phyloP scores from a whole-genome alignment of 2,329 filamentous ascomycete species.

The Fusarium irregulare region DNA sequence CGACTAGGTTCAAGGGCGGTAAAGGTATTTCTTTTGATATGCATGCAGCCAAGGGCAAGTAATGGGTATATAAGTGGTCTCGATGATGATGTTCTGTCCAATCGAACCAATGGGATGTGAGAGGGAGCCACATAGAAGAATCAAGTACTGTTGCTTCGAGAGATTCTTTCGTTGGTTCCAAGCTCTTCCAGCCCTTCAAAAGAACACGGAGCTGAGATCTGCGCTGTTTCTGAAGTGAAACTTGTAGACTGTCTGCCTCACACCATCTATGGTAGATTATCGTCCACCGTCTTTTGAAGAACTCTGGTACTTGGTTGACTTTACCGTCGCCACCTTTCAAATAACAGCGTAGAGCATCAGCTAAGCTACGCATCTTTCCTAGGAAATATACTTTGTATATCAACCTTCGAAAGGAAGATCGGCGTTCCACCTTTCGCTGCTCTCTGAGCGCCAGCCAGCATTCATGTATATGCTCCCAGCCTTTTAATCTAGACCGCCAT shows the following conservation, averaged over 20 bases:
- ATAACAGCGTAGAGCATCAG: rapidly evolving
- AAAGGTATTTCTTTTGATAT: neutral
- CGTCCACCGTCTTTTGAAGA: neutral
- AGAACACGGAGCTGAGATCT: rapidly evolving
- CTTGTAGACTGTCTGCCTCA: rapidly evolving
- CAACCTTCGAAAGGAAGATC: neutral
- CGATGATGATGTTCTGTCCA: neutral
- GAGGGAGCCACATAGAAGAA: neutral
- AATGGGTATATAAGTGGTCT: rapidly evolving
- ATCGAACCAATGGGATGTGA: neutral
- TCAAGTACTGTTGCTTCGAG: rapidly evolving
- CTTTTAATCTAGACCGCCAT: neutral
- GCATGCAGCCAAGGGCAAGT: neutral
- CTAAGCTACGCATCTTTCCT: rapidly evolving
- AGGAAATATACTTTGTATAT: neutral
- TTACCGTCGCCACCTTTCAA: rapidly evolving
- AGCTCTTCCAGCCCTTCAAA: neutral
- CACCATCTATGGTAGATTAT: rapidly evolving
- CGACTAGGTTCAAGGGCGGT: neutral
- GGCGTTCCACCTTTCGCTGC: neutral
- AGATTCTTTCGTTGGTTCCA: neutral
- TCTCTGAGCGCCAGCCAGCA: neutral
- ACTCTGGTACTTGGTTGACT: rapidly evolving
- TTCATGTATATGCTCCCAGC: neutral
- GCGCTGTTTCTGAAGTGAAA: rapidly evolving